Evolutionary conservation across 2,329 filamentous ascomycete species (phyloP).

Genomic region (Fusarium pilosicola): DNA sequence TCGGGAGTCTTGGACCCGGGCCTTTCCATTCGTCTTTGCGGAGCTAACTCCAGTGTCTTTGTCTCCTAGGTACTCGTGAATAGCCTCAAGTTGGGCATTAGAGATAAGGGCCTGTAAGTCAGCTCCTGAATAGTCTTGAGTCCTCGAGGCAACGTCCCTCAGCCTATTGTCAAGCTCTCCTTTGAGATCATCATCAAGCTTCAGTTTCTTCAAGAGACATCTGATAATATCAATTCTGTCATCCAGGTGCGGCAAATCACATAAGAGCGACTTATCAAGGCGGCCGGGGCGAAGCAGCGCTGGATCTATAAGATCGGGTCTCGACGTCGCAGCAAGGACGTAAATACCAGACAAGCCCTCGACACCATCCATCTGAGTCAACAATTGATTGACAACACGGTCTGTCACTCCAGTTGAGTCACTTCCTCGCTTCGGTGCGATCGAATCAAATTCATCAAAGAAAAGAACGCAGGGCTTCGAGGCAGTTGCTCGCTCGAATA

Average conservation of each 20-base stretch:
- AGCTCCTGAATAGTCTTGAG: not conserved
- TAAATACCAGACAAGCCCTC: slow-evolving; percentile 96
- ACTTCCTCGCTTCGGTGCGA: slow-evolving; percentile 95
- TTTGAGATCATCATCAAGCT: not conserved
- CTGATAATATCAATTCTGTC: slow-evolving; percentile 82
- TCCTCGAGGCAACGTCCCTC: not conserved
- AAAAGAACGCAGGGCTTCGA: slow-evolving; percentile 94
- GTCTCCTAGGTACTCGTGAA: not conserved
- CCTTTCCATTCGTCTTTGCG: not conserved
- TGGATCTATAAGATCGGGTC: slow-evolving; percentile 94
- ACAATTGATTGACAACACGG: slow-evolving; percentile 94
- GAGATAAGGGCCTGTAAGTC: not conserved
- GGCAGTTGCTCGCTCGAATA: slow-evolving; percentile 92
- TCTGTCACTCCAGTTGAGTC: slow-evolving; percentile 98
- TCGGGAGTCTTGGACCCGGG: not conserved
- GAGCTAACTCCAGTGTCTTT: not conserved
- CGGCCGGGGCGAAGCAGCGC: slow-evolving; percentile 90
- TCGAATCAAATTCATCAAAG: slow-evolving; percentile 98
- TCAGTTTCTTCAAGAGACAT: not conserved
- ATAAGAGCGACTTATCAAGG: slow-evolving; percentile 91
- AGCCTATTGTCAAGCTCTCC: not conserved
- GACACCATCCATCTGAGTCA: slow-evolving; percentile 98
- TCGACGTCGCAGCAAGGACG: slow-evolving; percentile 90
- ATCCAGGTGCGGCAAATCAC: slow-evolving; percentile 82
- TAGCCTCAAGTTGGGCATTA: not conserved